Evolutionary conservation across 495 filamentous ascomycete genomes (phyloP).

Genomic region (Lasiosphaeria hispida): DNA sequence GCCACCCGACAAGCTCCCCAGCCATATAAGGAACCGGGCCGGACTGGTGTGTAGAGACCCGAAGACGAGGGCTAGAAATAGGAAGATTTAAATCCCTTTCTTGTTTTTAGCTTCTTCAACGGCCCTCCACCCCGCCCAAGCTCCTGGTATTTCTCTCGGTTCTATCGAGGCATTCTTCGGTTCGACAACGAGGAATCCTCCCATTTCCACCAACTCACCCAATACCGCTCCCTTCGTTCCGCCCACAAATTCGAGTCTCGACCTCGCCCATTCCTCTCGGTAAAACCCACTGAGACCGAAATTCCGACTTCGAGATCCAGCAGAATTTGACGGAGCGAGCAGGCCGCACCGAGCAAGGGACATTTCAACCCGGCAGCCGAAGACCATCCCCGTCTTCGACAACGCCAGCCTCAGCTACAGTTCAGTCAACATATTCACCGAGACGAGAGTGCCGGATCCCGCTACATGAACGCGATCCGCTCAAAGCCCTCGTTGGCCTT

Average conservation of each 20-base stretch:
- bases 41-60: constrained; percentile 21
- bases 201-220: constrained; percentile 20
- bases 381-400: neutral
- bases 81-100: constrained; percentile 15
- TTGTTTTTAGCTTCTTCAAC: constrained; percentile 17
- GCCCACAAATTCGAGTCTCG: constrained; percentile 8
- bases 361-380: neutral
- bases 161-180: constrained; percentile 33
- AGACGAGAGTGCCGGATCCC: constrained; percentile 15
- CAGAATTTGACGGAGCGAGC: constrained; percentile 13
- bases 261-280: constrained; percentile 18
- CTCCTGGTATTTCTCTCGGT: constrained; percentile 19
- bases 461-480: constrained; percentile 36
- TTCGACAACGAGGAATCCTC: constrained; percentile 38
- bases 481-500: constrained; percentile 31
- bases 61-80: constrained; percentile 16
- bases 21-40: constrained; percentile 31
- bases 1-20: constrained; percentile 29
- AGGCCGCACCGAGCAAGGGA: constrained; percentile 10
- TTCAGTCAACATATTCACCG: constrained; percentile 4
- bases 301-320: constrained; percentile 14
- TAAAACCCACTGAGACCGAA: neutral
- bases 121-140: constrained; percentile 17
- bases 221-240: constrained; percentile 32
- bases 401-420: constrained; percentile 2